These are phyloP conservation scores for Calonectria pseudoturangicola DNA, from an alignment of 2,329 filamentous ascomycete genomes.

Conservation along the genomic window DNA sequence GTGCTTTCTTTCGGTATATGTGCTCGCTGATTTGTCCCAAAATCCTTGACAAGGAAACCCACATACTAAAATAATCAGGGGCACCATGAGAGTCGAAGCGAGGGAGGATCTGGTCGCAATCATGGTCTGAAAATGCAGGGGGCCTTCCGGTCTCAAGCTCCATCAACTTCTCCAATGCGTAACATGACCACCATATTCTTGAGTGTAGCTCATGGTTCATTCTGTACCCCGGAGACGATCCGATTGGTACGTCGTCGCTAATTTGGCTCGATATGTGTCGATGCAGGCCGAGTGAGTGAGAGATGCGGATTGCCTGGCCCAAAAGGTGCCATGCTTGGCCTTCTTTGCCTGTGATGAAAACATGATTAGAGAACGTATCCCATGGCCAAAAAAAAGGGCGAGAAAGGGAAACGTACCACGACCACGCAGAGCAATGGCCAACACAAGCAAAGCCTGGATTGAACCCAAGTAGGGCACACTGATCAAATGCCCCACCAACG, in stretches of 20 bases:
- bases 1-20: conserved; percentile 43
- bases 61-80: conserved; percentile 44
- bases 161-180: conserved; percentile 49
- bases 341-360: conserved; percentile 41
- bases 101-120: conserved; percentile 44
- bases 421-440: conserved; percentile 45
- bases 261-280: conserved; percentile 36
- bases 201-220: conserved; percentile 43
- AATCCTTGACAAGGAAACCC: conserved; percentile 45
- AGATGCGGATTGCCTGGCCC: conserved; percentile 44
- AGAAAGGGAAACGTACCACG: conserved; percentile 38
- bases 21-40: conserved; percentile 50
- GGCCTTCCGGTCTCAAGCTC: conserved; percentile 48
- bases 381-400: not conserved
- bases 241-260: conserved; percentile 27
- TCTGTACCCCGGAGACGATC: conserved; percentile 27
- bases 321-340: conserved; percentile 49
- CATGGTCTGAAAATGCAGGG: conserved; percentile 45
- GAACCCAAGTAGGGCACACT: conserved; percentile 48
- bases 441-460: conserved; percentile 44
- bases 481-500: conserved; percentile 43
- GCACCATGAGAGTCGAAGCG: conserved; percentile 11
- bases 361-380: not conserved
- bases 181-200: conserved; percentile 49
- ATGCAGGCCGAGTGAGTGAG: conserved; percentile 46